These are phyloP conservation scores for Limnanthes douglasii DNA, from an alignment of 345 rosid genomes.

Conservation along the genomic window DNA sequence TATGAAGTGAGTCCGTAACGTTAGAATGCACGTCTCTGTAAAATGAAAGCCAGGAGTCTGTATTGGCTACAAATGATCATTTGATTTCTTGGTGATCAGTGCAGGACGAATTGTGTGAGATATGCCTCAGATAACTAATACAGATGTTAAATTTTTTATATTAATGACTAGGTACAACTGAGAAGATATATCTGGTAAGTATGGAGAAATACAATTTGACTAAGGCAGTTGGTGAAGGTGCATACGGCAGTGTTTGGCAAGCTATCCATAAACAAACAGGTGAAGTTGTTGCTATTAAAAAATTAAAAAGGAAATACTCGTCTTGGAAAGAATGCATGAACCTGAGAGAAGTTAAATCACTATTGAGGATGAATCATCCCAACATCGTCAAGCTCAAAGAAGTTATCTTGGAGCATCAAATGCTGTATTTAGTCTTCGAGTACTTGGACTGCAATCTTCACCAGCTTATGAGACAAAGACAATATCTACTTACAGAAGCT, in stretches of 20 bases:
- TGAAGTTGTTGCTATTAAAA: conserved; percentile 3
- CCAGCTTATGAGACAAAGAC: conserved; percentile 19
- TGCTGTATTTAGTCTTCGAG: conserved; percentile 27
- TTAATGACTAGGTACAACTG: no score
- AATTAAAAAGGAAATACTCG: conserved; percentile 3
- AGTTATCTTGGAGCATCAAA: conserved; percentile 17
- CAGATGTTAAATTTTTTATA: no score
- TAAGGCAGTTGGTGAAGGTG: neutral
- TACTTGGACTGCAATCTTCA: conserved; percentile 34
- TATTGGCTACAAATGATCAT: no score
- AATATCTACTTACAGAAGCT: conserved; percentile 13
- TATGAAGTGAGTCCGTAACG: no score
- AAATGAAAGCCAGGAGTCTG: no score
- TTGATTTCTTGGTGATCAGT: no score
- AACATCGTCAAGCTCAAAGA: conserved; percentile 31
- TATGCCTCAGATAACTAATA: no score
- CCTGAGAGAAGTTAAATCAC: conserved; percentile 19
- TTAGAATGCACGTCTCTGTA: no score
- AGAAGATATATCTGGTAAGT: no score
- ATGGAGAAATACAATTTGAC: neutral
- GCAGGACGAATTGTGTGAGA: no score
- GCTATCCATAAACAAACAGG: neutral
- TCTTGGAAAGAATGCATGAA: conserved; percentile 25
- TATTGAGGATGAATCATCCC: conserved; percentile 24
- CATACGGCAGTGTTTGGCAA: neutral